Percentiles rank a stretch among this genome's conserved stretches.
Evolutionary conservation across 441 rosid genomes (phyloP).

Genomic region (Macaranga tanarius): DNA sequence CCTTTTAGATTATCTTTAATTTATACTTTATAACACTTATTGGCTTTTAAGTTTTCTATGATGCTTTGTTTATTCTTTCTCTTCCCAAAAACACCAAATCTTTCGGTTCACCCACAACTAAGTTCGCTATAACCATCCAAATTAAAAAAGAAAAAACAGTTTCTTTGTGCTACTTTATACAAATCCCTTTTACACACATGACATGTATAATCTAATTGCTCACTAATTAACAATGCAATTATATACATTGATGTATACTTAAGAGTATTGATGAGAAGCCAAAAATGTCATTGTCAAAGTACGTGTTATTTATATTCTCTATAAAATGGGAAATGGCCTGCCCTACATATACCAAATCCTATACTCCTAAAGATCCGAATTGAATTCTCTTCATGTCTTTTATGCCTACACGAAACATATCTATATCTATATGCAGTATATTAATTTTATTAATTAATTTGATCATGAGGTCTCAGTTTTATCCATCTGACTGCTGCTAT

Average conservation of each 20-base stretch:
- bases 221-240: neutral
- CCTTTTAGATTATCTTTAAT: no score
- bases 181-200: neutral
- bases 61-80: conserved; percentile 16
- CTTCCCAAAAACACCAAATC: no score
- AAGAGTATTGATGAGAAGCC: neutral
- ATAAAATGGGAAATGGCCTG: conserved; percentile 15
- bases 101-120: conserved; percentile 34
- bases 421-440: no score
- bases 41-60: neutral
- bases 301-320: conserved; percentile 23
- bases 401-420: conserved; percentile 23
- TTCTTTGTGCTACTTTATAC: neutral
- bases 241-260: no score
- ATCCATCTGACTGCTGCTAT: neutral
- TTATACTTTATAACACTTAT: conserved; percentile 2
- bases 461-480: neutral
- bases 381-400: conserved; percentile 27
- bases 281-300: conserved; percentile 26
- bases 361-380: conserved; percentile 25
- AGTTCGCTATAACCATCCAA: conserved; percentile 36
- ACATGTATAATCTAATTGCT: neutral
- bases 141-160: neutral
- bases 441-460: neutral
- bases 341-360: conserved; percentile 28